These are phyloP conservation scores for Gonapodya sp. DNA, from an alignment of 192 early-diverging fungal species.

Conservation along the genomic window DNA sequence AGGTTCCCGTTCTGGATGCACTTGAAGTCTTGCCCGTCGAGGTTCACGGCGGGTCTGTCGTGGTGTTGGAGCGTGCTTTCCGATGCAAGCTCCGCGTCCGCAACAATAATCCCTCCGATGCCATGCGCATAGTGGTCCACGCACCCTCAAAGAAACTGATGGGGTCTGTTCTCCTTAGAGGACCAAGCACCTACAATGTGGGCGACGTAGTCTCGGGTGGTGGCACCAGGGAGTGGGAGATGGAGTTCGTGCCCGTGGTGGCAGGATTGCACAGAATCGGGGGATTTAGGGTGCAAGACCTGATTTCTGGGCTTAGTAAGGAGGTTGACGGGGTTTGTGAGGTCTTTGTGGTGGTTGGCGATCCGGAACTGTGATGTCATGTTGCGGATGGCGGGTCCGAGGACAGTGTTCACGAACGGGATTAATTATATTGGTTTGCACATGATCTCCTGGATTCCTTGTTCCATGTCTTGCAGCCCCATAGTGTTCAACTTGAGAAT, in stretches of 20 bases:
- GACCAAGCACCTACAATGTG: conserved; percentile 41
- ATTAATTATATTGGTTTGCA: too few relatives aligned
- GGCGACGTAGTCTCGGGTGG: conserved; percentile 49
- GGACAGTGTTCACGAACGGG: too few relatives aligned
- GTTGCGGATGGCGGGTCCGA: too few relatives aligned
- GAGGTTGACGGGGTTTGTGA: conserved; percentile 74
- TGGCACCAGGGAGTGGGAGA: conserved; percentile 44
- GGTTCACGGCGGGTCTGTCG: conserved; percentile 31
- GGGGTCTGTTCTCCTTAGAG: conserved; percentile 60
- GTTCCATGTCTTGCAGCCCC: too few relatives aligned
- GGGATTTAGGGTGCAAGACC: conserved; percentile 64
- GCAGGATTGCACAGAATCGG: conserved; percentile 78
- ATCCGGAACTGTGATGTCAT: too few relatives aligned
- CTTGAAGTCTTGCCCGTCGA: conserved; percentile 45
- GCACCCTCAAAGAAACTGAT: conserved; percentile 63
- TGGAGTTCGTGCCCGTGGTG: conserved; percentile 75
- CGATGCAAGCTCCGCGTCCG: conserved; percentile 44
- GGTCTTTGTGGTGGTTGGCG: conserved; percentile 37
- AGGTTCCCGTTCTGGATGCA: conserved; percentile 62
- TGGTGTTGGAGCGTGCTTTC: conserved; percentile 53
- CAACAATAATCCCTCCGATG: conserved; percentile 43
- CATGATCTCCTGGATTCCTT: too few relatives aligned
- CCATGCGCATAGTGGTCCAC: conserved; percentile 45
- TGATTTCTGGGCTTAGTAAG: conserved; percentile 57
- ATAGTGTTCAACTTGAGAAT: too few relatives aligned